These are phyloP conservation scores for Moricandia arvensis DNA, from an alignment of 345 rosid genomes.

Conservation along the genomic window DNA sequence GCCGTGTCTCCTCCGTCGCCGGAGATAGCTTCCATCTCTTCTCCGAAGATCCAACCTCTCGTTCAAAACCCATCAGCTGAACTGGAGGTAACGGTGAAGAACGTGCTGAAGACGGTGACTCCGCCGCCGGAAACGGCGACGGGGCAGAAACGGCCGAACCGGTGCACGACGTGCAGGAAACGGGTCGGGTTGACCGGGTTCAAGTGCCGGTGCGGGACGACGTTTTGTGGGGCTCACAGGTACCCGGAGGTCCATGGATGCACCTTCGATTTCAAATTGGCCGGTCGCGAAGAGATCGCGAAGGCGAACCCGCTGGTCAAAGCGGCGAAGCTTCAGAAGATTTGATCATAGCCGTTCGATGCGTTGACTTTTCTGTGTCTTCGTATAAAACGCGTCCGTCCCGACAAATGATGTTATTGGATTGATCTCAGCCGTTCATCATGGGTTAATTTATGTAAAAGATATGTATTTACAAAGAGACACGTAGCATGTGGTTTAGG, in stretches of 20 bases:
- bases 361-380: conserved; percentile 24
- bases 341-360: conserved; percentile 37
- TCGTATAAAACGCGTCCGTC: conserved; percentile 14
- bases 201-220: conserved; percentile 50
- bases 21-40: conserved; percentile 37
- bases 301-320: conserved; percentile 53
- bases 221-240: conserved; percentile 49
- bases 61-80: conserved; percentile 31
- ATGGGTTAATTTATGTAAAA: conserved; percentile 17
- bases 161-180: conserved; percentile 50
- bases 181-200: conserved; percentile 56
- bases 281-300: conserved; percentile 56
- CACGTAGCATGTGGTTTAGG: conserved; percentile 18
- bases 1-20: conserved; percentile 29
- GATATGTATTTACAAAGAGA: conserved; percentile 20
- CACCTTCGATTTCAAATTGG: conserved; percentile 48
- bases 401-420: background rate
- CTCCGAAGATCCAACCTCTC: conserved; percentile 31
- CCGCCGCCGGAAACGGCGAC: background rate
- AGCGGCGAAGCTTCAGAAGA: conserved; percentile 51
- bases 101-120: background rate
- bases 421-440: conserved; percentile 38
- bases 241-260: conserved; percentile 54
- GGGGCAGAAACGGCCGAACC: conserved; percentile 36
- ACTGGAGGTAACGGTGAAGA: background rate